Conservation (phyloP, 805 yeast genomes). For the Brettanomyces nanus region DNA sequence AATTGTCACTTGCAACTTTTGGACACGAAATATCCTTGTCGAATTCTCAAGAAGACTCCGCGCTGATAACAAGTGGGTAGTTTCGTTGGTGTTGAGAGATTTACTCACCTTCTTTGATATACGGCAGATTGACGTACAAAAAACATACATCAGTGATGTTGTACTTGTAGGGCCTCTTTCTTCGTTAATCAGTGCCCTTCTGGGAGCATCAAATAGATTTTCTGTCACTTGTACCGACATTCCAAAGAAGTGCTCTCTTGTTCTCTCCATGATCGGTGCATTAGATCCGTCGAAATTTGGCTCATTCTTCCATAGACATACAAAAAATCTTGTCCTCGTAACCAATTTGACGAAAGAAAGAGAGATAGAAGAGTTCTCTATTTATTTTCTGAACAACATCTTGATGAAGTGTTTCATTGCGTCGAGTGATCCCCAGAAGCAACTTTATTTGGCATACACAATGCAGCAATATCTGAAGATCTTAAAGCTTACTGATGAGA, state of each 20-base stretch:
- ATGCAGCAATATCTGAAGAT: slow-evolving; percentile 79
- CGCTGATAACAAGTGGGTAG: slow-evolving; percentile 63
- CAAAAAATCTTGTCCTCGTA: slow-evolving; percentile 40
- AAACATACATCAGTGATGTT: slow-evolving; percentile 30
- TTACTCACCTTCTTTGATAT: slow-evolving; percentile 43
- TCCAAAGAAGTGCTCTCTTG: slow-evolving; percentile 53
- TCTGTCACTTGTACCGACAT: slow-evolving; percentile 33
- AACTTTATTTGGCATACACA: slow-evolving; percentile 74
- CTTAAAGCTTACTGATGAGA: slow-evolving; percentile 33
- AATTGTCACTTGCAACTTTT: slow-evolving; percentile 14
- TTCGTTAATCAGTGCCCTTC: slow-evolving; percentile 40
- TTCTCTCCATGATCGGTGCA: slow-evolving; percentile 71
- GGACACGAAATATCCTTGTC: slow-evolving; percentile 20
- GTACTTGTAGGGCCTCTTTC: slow-evolving; percentile 30
- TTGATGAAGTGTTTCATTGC: slow-evolving; percentile 87
- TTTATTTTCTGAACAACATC: slow-evolving; percentile 54
- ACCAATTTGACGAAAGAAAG: slow-evolving; percentile 52
- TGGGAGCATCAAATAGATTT: slow-evolving; percentile 51
- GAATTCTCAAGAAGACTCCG: slow-evolving; percentile 49
- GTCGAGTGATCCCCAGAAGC: slow-evolving; percentile 78
- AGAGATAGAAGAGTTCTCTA: slow-evolving; percentile 61
- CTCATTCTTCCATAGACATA: slow-evolving; percentile 23
- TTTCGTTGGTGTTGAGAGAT: slow-evolving; percentile 63
- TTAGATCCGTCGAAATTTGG: slow-evolving; percentile 54
- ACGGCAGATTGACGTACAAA: slow-evolving; percentile 43